Evolutionary conservation across 768 basidiomycete genomes (phyloP).

Genomic region (Leucocoprinus birnbaumii): DNA sequence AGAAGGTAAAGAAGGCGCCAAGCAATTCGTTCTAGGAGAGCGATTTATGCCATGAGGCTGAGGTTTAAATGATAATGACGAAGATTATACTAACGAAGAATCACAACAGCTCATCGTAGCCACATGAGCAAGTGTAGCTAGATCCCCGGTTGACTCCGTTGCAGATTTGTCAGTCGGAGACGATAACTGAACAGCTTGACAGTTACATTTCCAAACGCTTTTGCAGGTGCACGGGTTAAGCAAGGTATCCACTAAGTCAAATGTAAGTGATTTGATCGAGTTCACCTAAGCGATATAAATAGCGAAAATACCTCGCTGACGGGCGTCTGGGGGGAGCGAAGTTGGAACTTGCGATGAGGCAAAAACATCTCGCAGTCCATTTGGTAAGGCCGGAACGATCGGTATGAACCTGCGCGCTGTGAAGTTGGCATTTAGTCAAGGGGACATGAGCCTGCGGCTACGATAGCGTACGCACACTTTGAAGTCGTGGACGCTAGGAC

Average conservation of each 20-base stretch:
- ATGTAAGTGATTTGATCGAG: conserved; percentile 8
- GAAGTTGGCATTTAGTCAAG: neutral
- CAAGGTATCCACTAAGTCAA: conserved; percentile 49
- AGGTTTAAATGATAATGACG: conserved; percentile 11
- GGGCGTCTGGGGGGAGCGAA: conserved; percentile 34
- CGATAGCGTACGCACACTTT: conserved; percentile 37
- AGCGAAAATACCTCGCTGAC: conserved; percentile 44
- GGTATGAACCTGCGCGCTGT: conserved; percentile 68
- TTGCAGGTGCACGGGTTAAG: conserved; percentile 66
- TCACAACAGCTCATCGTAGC: conserved; percentile 31
- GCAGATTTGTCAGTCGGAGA: conserved; percentile 11
- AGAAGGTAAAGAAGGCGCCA: neutral
- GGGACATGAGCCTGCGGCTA: conserved; percentile 6
- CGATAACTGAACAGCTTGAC: conserved; percentile 23
- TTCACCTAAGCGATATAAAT: neutral
- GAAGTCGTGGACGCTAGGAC: conserved; percentile 31
- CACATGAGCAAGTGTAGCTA: conserved; percentile 34
- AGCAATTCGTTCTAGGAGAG: conserved; percentile 9
- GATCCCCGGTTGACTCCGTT: conserved; percentile 16
- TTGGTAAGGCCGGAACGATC: conserved; percentile 68
- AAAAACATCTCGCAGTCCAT: conserved; percentile 62
- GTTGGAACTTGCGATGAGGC: conserved; percentile 24
- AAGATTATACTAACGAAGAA: conserved; percentile 15
- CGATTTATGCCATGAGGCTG: conserved; percentile 9
- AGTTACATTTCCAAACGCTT: conserved; percentile 53